Conservation (phyloP, 139 green algal species). For the Desmodesmus armatus region DNA sequence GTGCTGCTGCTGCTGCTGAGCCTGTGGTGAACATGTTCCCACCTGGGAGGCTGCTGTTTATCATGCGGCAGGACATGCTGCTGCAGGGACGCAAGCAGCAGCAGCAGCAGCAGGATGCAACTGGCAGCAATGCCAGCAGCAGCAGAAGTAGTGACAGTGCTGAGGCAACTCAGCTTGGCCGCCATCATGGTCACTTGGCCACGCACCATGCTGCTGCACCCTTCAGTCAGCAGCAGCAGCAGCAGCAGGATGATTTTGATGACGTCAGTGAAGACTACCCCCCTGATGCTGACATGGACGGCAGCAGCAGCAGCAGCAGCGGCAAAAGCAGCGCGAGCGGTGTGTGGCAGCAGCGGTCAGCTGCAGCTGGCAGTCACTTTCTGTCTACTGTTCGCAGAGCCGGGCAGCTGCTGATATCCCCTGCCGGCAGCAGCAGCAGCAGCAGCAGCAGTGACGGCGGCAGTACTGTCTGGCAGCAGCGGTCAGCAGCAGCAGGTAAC, state of each 20-base stretch:
- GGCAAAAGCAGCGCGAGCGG: neutral
- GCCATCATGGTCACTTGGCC: neutral
- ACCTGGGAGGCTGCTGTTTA: conserved; percentile 11
- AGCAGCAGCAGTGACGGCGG: neutral
- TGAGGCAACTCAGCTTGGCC: neutral
- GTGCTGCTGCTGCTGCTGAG: conserved; percentile 1
- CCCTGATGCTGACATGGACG: neutral
- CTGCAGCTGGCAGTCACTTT: neutral
- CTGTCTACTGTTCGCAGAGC: neutral
- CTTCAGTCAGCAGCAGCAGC: no score
- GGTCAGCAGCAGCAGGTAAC: neutral
- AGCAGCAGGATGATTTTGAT: neutral
- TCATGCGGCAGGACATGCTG: conserved; percentile 5
- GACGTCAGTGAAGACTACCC: neutral
- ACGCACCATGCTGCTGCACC: no score
- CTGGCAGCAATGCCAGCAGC: neutral
- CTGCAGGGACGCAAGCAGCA: neutral
- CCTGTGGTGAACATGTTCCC: conserved; percentile 13
- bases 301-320: conserved; percentile 11
- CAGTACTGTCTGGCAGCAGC: neutral
- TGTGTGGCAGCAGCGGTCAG: neutral
- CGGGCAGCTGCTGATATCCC: neutral
- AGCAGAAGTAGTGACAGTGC: neutral
- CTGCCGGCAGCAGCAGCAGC: neutral
- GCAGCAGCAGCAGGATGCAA: neutral